Evolutionary conservation across 2,329 filamentous ascomycete genomes (phyloP).

Genomic region (Talaromyces atroroseus): DNA sequence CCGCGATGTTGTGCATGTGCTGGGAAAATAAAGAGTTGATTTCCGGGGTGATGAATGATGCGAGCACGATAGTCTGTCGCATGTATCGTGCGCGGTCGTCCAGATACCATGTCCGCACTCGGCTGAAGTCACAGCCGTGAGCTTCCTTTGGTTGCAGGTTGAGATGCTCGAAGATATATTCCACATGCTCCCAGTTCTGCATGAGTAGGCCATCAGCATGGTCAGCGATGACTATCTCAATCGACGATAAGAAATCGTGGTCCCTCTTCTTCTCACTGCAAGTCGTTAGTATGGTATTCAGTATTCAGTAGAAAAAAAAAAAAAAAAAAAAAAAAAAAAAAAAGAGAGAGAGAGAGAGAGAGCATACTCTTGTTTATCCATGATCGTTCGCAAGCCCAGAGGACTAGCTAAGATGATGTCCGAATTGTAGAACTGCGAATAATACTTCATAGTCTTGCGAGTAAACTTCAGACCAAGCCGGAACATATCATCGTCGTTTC

Average conservation of each 20-base stretch:
- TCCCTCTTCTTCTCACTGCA: constrained; percentile 61
- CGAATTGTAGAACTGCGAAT: constrained; percentile 90
- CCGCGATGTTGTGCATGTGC: constrained; percentile 73
- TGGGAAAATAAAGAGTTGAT: constrained; percentile 72
- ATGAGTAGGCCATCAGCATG: constrained; percentile 90
- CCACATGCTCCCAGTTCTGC: constrained; percentile 98
- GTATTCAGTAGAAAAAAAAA: no score
- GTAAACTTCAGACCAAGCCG: constrained; percentile 95
- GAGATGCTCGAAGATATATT: constrained; percentile 84
- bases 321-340: no score
- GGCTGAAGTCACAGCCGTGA: constrained; percentile 88
- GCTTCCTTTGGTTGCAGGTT: constrained; percentile 85
- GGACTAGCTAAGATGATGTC: constrained; percentile 92
- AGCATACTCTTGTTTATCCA: constrained; percentile 67
- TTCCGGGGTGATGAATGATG: constrained; percentile 82
- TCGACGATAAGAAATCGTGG: constrained; percentile 86
- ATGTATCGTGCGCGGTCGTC: constrained; percentile 74
- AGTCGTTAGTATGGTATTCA: constrained; percentile 45
- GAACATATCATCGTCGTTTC: constrained; percentile 97
- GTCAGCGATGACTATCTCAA: constrained; percentile 85
- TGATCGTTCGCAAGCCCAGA: constrained; percentile 81
- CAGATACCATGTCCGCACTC: constrained; percentile 88
- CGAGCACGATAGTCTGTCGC: constrained; percentile 78
- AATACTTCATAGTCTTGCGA: constrained; percentile 90
- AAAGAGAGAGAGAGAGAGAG: not conserved